A percentile compares a stretch with the other conserved stretches of the same genome.
phyloP scores from a whole-genome alignment of 192 early-diverging fungal genomes.

The Dissophora globulifera region DNA sequence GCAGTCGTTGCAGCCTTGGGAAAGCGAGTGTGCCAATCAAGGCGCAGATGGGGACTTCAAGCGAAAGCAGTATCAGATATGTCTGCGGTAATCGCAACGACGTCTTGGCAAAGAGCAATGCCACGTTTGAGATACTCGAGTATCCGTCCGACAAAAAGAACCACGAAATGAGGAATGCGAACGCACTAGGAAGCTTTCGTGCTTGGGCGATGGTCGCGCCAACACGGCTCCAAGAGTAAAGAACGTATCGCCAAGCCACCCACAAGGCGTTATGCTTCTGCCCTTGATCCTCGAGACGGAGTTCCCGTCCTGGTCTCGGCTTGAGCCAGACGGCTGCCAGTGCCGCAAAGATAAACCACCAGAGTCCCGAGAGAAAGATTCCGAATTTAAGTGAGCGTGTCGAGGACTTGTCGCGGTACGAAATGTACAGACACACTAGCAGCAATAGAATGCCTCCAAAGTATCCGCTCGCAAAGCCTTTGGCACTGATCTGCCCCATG shows the following conservation, averaged over 20 bases:
- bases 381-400: conserved; percentile 55
- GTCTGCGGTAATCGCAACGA: conserved; percentile 60
- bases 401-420: conserved; percentile 40
- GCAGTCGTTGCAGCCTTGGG: conserved; percentile 53
- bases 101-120: conserved; percentile 68
- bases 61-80: conserved; percentile 58
- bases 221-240: conserved; percentile 55
- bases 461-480: conserved; percentile 58
- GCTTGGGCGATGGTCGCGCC: conserved; percentile 56
- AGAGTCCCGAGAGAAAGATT: conserved; percentile 60
- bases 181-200: conserved; percentile 60
- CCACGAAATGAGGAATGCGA: conserved; percentile 71
- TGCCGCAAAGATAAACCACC: conserved; percentile 63
- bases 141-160: conserved; percentile 74
- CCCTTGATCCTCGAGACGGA: conserved; percentile 35
- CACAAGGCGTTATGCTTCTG: conserved; percentile 32
- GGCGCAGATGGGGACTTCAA: conserved; percentile 64
- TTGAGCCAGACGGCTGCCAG: conserved; percentile 54
- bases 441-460: conserved; percentile 60
- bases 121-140: conserved; percentile 63
- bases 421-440: conserved; percentile 54
- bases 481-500: conserved; percentile 56
- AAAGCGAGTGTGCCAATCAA: conserved; percentile 63
- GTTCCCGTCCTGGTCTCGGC: conserved; percentile 58
- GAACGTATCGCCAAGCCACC: conserved; percentile 35